Base-by-base conservation (phyloP, 1,284 basidiomycete genomes). In the Sutorius eximius region DNA sequence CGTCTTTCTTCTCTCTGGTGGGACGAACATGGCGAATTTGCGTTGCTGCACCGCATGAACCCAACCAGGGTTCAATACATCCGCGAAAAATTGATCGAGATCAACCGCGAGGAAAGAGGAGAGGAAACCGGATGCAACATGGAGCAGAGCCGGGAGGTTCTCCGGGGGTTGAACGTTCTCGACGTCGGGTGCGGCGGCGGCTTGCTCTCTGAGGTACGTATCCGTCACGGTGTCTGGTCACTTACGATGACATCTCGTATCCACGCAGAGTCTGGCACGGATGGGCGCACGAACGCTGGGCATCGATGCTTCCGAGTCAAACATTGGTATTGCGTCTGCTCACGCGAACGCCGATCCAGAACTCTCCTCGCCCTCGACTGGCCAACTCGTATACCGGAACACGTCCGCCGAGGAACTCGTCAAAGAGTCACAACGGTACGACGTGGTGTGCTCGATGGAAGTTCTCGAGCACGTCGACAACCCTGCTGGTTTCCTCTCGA, bases 401-500 rank as follows among this genome's bases (percentile, higher is more conserved):
- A 80, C 83, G 0, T 80, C 91, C 0, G 94, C 91, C 0, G 96
- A 98, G 69, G 78, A 81, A 0, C 80, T 94, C 3, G 70, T 86
- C 12, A 65, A 80, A 22, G 82, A 85, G 10, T 70, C 80, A 30
- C 80, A 80, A 60, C 81, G 80, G 43, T 99, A 89, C 68, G 96
- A 99, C 70, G 80, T 96, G 8, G 95, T 99, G 15, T 97, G 94
- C 70, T 91, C 94, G 11, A 95, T 99, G 94, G 97, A 99, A 70
- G 95, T 99, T 16, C 70, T 99, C 42, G 97, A 99, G 75, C 97
- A 99, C 68, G 97, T 99, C 56, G 90, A 97, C 67, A 86, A 95
- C 62, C 96, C 97, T 0, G 79, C 84, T 12, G 81, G 82, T 8
- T 99, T 99, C 71, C 78, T 98, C 49, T 77, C 82, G 44, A 86